Evolutionary conservation across 495 filamentous ascomycete genomes (phyloP), one percentile per base, ranked within the genome.

Genomic region (Aspergillus cavernicola): DNA sequence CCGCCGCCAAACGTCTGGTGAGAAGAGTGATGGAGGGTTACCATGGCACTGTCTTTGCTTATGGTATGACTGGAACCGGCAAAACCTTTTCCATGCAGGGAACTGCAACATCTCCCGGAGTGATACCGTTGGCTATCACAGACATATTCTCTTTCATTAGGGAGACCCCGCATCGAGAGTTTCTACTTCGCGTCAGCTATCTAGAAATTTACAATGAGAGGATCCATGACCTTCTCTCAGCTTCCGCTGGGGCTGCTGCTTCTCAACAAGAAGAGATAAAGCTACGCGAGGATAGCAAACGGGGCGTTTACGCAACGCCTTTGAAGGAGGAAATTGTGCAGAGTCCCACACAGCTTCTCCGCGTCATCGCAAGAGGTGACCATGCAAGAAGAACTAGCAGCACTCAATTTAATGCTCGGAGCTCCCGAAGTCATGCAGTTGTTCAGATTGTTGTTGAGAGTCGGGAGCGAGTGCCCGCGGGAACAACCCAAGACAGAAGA

Each of bases 1-100:
- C 89, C 26, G 89, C 80, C 28, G 93, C 95, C 19, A 97, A 97
- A 71, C 87, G 93, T 28, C 76, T 98, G 28, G 93, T 98, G 22
- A 85, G 93, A 57, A 81, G 93, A 56, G 93, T 98, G 16, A 98
- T 98, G 93, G 92, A 98, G 75, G 93, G 93, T 26, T 98, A 97
- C 62, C 92, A 97, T 65, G 93, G 92, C 50, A 98, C 93, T 1
- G 93, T 98, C 13, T 98, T 98, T 62, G 93, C 93, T 16, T 98
- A 98, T 70, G 93, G 93, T 62, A 97, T 97, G 95, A 98, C 93
- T 19, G 93, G 93, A 35, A 98, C 93, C 2, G 93, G 93, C 37
- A 98, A 98, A 69, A 98, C 93, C 9, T 98, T 97, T 60, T 96
- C 92, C 39, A 98, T 98, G 93, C 93, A 98, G 69, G 93, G 93